Base-by-base conservation (phyloP, 2,329 filamentous ascomycete genomes). In the Geoglossum cookeanum region DNA sequence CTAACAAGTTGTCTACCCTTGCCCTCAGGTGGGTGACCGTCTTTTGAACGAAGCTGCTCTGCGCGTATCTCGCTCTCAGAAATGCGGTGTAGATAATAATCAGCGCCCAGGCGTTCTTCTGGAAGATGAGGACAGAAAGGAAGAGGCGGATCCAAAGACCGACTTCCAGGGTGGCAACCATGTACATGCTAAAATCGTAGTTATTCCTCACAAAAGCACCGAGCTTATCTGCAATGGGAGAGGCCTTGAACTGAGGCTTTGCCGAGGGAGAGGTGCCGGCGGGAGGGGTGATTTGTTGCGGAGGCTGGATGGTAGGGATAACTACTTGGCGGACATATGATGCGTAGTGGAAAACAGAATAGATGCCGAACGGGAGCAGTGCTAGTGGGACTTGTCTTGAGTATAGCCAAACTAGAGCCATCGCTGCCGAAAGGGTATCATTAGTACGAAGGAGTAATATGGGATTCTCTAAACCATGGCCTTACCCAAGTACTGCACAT, bases 291-390 rank as follows among this genome's bases (percentile, higher is more conserved):
- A 74, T 69, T 51, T 68, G 67, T 62, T 77, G 75, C 59, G 82
- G 78, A 15, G 89, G 87, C 66, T 85, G 78, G 65, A 98, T 68
- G 61, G 87, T 88, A 60, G 92, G 92, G 65, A 98, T 85, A 62
- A 98, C 74, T 75, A 94, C 94, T 69, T 86, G 85, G 70, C 92
- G 89, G 63, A 86, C 87, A 74, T 98, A 98, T 62, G 92, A 97
- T 60, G 90, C 87, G 64, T 97, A 89, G 74, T 98, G 92, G 83
- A 98, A 98, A 71, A 97, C 73, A 59, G 91, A 97, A 80, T 97
- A 98, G 71, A 98, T 87, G 64, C 83, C 84, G 75, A 95, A 98
- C 32, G 92, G 92, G 58, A 96, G 80, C 66, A 98, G 80, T 58
- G 92, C 92, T 64, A 96, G 78, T 42, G 88, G 83, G 66, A 94